Base-by-base conservation (phyloP, 1,284 basidiomycete genomes). In the Boletus austroedulis region DNA sequence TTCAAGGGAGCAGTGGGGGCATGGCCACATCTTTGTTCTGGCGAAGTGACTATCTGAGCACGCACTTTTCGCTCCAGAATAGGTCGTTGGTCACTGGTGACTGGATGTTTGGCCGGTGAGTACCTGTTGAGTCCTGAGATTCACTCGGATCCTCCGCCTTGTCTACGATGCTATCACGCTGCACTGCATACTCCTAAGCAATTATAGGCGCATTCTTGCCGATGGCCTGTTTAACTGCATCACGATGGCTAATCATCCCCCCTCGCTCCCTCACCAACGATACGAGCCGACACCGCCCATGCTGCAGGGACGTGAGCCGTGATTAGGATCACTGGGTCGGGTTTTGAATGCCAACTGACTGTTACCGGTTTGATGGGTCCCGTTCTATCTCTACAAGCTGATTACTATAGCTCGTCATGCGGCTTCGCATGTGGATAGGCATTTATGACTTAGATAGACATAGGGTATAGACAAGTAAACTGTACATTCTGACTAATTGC, bases 71-170 rank as follows among this genome's bases (percentile, higher is more conserved):
- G 3, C 78, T 95, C 55, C 84, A 94, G 51, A 96, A 96, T 75
- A 84, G 94, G 53, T 87, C 87, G 11, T 79, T 97, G 44, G 94
- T 96, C 29, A 84, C 88, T 8, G 85, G 82, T 23, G 95, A 98
- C 74, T 97, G 95, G 95, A 62, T 92, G 61, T 94, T 96, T 72
- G 94, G 94, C 70, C 88, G 94, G 90, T 92, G 69, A 62, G 91
- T 67, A 50, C 43, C 4, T 23, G 19, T 38, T 43, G 49, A 57
- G 59, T 57, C 62, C 38, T 51, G 14, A 34, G 63, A 55, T 67
- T 63, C 56, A 8, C 9, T 48, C 17, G 43, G n/a, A 60, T 28
- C 4, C 26, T 28, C 26, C 26, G 4, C 41, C 50, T 47, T 53
- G 53, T 26, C 19, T 4, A 41, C 59, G 56, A 52, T 36, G 32